A percentile compares a stretch with the other conserved stretches of the same genome.
These are phyloP conservation scores for Nepenthes mirabilis DNA, from an alignment of 148 eudicot species.

Conservation along the genomic window DNA sequence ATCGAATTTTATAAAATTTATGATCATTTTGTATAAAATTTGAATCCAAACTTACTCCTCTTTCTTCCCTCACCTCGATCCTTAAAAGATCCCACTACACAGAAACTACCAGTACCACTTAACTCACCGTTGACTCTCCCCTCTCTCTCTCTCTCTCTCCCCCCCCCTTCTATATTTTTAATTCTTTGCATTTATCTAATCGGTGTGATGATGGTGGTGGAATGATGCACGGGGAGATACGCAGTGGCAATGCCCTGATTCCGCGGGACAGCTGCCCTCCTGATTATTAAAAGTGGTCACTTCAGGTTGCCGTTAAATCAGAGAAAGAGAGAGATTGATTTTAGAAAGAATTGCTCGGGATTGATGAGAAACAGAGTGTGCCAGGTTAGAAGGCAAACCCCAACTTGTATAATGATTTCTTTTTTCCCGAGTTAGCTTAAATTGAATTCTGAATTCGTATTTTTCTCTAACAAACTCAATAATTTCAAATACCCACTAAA, in stretches of 20 bases:
- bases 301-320: background rate
- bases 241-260: conserved; percentile 1
- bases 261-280: conserved; percentile 1
- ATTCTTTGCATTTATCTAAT: background rate
- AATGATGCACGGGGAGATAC: too few species aligned
- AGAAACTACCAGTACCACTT: too few species aligned
- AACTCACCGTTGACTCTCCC: too few species aligned
- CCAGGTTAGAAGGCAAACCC: background rate
- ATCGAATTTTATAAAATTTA: too few species aligned
- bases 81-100: too few species aligned
- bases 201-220: too few species aligned
- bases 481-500: too few species aligned
- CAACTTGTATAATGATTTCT: background rate
- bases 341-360: conserved; percentile 3
- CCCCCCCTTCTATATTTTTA: background rate
- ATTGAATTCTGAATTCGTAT: background rate
- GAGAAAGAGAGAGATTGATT: background rate
- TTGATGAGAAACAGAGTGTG: conserved; percentile 1
- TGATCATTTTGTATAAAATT: too few species aligned
- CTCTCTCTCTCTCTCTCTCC: too few species aligned
- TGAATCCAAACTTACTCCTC: too few species aligned
- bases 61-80: too few species aligned
- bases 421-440: background rate
- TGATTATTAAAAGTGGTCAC: background rate
- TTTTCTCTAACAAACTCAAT: too few species aligned